Conservation (phyloP, 768 basidiomycete genomes). For the Brasilioporus rufonigricans region DNA sequence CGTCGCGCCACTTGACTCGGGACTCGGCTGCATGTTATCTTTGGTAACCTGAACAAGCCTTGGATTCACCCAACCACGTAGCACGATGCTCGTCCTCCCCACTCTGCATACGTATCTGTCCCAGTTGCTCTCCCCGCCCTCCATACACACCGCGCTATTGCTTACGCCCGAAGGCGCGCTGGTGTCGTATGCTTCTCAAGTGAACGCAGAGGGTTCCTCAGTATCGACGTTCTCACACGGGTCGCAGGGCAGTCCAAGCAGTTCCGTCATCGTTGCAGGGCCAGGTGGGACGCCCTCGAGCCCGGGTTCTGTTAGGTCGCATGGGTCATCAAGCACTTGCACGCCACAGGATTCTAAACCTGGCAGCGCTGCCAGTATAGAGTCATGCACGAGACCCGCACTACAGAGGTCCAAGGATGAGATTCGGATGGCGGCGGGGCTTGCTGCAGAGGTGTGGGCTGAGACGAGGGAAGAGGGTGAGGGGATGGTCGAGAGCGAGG, state of each 20-base stretch:
- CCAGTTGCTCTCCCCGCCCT: constrained; percentile 57
- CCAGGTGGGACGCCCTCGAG: constrained; percentile 7
- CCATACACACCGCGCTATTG: constrained; percentile 68
- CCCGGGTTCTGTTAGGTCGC: constrained; percentile 12
- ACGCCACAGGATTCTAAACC: constrained; percentile 14
- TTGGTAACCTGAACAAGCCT: background rate
- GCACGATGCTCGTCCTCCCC: constrained; percentile 65
- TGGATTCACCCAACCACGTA: background rate
- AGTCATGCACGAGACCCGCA: background rate
- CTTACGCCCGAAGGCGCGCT: constrained; percentile 75
- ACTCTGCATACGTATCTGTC: constrained; percentile 63
- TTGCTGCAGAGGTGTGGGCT: constrained; percentile 75
- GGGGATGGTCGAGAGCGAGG: constrained; percentile 80
- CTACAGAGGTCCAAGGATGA: constrained; percentile 60
- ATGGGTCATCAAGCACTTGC: constrained; percentile 1
- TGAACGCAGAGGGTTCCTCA: constrained; percentile 22
- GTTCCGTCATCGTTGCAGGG: constrained; percentile 3
- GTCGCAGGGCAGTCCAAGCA: constrained; percentile 5
- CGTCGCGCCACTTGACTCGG: constrained; percentile 1
- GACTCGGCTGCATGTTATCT: background rate
- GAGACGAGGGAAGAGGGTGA: constrained; percentile 54
- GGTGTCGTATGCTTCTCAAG: constrained; percentile 58
- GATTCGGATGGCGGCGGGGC: constrained; percentile 66
- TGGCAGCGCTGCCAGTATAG: constrained; percentile 8
- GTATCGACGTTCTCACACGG: background rate